phyloP scores from a whole-genome alignment of 2,329 filamentous ascomycete genomes.

The Parafenestella ontariensis region DNA sequence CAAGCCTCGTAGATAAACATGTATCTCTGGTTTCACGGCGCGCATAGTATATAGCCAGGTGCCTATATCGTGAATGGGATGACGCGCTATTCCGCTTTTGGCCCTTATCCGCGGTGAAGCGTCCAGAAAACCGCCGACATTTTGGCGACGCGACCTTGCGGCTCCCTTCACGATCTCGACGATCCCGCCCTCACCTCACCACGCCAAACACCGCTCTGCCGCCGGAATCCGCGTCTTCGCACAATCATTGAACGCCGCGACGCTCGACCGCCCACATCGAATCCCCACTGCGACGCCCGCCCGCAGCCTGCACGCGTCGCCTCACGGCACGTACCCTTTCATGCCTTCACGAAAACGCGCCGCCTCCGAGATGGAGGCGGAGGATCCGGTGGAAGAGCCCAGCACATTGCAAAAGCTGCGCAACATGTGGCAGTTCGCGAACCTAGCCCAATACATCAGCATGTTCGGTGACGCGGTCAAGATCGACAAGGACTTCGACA shows the following conservation, averaged over 20 bases:
- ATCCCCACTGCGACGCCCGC: not conserved
- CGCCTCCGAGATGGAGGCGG: slow-evolving; percentile 62
- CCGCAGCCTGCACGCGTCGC: slow-evolving; percentile 40
- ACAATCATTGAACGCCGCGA: not conserved
- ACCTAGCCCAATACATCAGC: slow-evolving; percentile 90
- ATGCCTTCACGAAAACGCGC: slow-evolving; percentile 50
- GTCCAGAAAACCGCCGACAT: slow-evolving; percentile 1
- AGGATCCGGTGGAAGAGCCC: slow-evolving; percentile 53
- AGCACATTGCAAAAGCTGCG: slow-evolving; percentile 70
- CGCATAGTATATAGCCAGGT: not conserved
- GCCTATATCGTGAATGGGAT: not conserved
- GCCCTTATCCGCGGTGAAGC: slow-evolving; percentile 9
- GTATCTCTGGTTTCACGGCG: not conserved
- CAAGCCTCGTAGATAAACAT: not conserved
- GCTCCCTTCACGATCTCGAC: slow-evolving; percentile 6
- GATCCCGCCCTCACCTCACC: slow-evolving; percentile 14
- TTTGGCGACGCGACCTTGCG: slow-evolving; percentile 11
- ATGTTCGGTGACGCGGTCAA: slow-evolving; percentile 90
- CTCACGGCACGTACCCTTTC: slow-evolving; percentile 33
- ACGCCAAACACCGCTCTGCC: slow-evolving; percentile 3
- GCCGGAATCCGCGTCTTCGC: not conserved
- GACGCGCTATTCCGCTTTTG: not conserved
- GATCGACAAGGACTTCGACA: slow-evolving; percentile 85
- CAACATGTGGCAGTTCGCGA: slow-evolving; percentile 95
- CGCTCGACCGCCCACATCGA: not conserved